A percentile compares a stretch with the other conserved stretches of the same genome.
phyloP scores from a whole-genome alignment of 257 asterid species.

The Salvia miltiorrhiza region DNA sequence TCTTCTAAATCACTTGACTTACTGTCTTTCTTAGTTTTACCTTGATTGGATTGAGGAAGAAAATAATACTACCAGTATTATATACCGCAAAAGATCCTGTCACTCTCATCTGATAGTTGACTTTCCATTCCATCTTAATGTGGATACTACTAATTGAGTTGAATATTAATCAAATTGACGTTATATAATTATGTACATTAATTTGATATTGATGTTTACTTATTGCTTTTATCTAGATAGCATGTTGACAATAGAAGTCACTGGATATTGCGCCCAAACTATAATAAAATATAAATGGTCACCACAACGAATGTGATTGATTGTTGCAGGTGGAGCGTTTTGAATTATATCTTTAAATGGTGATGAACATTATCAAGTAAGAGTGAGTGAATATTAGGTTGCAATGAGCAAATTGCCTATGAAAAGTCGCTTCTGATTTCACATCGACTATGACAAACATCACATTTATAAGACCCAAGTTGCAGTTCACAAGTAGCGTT shows the following conservation, averaged over 20 bases:
- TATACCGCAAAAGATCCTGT: too few species aligned
- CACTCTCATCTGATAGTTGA: neutral
- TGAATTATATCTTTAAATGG: neutral
- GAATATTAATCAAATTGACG: neutral
- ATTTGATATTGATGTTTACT: neutral
- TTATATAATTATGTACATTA: too few species aligned
- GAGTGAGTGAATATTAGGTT: neutral
- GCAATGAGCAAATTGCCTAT: neutral
- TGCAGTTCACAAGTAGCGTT: too few species aligned
- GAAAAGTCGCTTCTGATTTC: neutral
- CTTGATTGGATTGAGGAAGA: too few species aligned
- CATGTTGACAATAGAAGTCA: neutral
- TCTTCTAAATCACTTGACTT: too few species aligned
- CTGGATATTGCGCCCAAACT: neutral
- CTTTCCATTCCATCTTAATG: neutral
- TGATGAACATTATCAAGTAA: neutral
- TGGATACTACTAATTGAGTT: neutral
- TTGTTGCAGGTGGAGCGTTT: neutral
- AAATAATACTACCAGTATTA: too few species aligned
- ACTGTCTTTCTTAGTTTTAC: too few species aligned
- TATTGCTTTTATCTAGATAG: neutral
- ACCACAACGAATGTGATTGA: neutral
- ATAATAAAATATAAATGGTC: neutral
- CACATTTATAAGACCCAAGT: too few species aligned
- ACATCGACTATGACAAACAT: neutral